These are phyloP conservation scores for Diaporthe ampelina DNA, from an alignment of 2,329 filamentous ascomycete species.

Conservation along the genomic window DNA sequence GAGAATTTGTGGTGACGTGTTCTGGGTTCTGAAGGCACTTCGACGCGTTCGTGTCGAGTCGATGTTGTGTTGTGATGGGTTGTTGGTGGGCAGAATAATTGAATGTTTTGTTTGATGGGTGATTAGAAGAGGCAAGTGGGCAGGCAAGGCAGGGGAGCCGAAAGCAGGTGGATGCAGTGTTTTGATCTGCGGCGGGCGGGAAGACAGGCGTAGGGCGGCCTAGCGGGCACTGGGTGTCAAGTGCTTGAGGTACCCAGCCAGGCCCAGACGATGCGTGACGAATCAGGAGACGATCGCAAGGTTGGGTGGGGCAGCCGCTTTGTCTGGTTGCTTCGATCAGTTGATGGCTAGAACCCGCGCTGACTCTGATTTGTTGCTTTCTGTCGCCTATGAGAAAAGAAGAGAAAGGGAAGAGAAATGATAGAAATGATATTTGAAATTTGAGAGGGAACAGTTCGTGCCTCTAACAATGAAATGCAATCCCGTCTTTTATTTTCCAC, in stretches of 20 bases:
- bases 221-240: background rate
- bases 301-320: constrained; percentile 4
- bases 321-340: constrained; percentile 15
- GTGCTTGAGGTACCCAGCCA: background rate
- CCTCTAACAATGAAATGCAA: background rate
- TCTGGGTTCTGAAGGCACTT: background rate
- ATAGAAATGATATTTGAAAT: background rate
- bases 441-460: background rate
- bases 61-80: background rate
- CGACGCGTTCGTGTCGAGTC: background rate
- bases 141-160: background rate
- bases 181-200: constrained; percentile 25
- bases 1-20: background rate
- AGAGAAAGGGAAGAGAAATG: background rate
- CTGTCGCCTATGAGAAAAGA: no score
- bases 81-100: background rate
- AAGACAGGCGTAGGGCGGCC: background rate
- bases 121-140: background rate
- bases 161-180: constrained; percentile 18
- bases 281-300: constrained; percentile 39
- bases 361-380: background rate
- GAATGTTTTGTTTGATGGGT: constrained; percentile 29
- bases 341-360: background rate
- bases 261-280: background rate
- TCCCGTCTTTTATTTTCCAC: background rate